These are phyloP conservation scores for Coniochaeta sp. DNA, from an alignment of 2,329 filamentous ascomycete genomes.

Conservation along the genomic window DNA sequence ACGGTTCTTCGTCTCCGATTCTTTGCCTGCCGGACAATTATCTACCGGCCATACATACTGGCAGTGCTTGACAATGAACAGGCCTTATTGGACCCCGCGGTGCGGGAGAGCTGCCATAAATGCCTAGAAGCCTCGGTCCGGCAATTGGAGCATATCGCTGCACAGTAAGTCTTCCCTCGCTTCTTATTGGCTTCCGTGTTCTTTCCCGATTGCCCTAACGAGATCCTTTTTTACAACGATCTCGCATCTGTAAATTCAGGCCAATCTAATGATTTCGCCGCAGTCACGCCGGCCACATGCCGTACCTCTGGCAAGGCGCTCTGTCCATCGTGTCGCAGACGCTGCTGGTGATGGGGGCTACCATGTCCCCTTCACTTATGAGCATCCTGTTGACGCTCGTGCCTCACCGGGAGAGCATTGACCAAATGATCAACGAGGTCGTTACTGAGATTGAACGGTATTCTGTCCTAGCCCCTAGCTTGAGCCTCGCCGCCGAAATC, in stretches of 20 bases:
- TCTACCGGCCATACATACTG: constrained; percentile 76
- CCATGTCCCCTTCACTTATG: constrained; percentile 67
- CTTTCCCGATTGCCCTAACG: background rate
- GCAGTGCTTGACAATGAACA: constrained; percentile 73
- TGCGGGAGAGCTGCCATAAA: constrained; percentile 72
- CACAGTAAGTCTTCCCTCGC: constrained; percentile 50
- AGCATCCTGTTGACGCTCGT: constrained; percentile 53
- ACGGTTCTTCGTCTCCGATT: constrained; percentile 73
- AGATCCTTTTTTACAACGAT: constrained; percentile 9
- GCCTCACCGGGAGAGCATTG: constrained; percentile 52
- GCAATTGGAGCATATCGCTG: constrained; percentile 70
- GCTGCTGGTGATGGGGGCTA: constrained; percentile 75
- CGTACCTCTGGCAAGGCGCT: constrained; percentile 79
- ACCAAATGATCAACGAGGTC: constrained; percentile 71
- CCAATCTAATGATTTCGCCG: constrained; percentile 28
- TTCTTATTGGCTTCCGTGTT: background rate
- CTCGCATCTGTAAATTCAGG: constrained; percentile 14
- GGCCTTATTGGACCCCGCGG: constrained; percentile 60
- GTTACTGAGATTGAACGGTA: constrained; percentile 69
- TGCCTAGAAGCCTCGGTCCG: constrained; percentile 74
- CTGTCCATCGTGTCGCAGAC: constrained; percentile 78
- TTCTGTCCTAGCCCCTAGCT: constrained; percentile 66
- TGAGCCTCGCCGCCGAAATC: constrained; percentile 70
- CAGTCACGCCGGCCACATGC: constrained; percentile 74
- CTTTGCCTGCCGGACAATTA: constrained; percentile 79